phyloP scores from a whole-genome alignment of 2,329 filamentous ascomycete genomes.

The Fusarium gaditjirri region DNA sequence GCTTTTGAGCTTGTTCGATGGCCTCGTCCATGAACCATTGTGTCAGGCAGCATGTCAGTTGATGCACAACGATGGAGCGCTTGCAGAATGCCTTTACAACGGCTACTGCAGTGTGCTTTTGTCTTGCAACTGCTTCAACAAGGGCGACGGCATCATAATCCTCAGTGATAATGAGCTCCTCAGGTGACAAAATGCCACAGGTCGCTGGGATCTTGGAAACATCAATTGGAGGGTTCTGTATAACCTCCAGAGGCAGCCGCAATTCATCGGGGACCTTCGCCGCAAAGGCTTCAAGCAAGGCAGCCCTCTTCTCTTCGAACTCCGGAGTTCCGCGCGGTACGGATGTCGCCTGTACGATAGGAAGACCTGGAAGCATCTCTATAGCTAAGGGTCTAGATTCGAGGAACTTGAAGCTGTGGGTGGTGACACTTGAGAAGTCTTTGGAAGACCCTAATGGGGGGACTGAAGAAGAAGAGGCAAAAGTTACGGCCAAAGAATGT shows the following conservation, averaged over 20 bases:
- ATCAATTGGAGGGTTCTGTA: background rate
- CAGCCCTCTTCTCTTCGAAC: constrained; percentile 39
- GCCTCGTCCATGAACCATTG: constrained; percentile 37
- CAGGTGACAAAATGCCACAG: background rate
- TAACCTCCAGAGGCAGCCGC: constrained; percentile 41
- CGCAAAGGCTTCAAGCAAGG: constrained; percentile 47
- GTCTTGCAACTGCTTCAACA: background rate
- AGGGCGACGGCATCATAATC: background rate
- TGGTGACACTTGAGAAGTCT: background rate
- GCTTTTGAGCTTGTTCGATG: constrained; percentile 4
- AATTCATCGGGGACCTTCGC: constrained; percentile 47
- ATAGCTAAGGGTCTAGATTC: background rate
- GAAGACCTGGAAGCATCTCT: background rate
- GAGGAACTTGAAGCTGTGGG: background rate
- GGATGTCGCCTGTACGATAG: constrained; percentile 29
- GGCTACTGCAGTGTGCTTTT: background rate
- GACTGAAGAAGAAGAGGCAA: background rate
- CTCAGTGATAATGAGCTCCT: constrained; percentile 10
- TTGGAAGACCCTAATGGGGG: background rate
- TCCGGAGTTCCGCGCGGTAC: constrained; percentile 35
- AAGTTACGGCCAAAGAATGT: background rate
- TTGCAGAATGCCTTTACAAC: constrained; percentile 30
- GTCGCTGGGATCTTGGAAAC: background rate
- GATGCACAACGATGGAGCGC: constrained; percentile 30
- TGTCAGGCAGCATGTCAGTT: constrained; percentile 34